These are phyloP conservation scores for Apiospora saccharicola DNA, from an alignment of 2,329 filamentous ascomycete species.

Conservation along the genomic window DNA sequence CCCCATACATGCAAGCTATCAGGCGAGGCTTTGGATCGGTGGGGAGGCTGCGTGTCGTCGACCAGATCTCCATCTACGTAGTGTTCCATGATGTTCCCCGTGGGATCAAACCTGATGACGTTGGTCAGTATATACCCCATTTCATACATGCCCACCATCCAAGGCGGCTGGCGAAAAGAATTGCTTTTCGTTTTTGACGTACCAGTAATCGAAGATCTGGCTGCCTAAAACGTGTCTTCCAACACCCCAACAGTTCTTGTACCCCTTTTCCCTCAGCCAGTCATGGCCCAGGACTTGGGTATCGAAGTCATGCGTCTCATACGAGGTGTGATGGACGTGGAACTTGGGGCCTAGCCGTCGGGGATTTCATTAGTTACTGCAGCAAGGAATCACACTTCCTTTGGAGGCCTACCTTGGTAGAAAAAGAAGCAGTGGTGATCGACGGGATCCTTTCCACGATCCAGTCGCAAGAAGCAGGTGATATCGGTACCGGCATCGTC, in stretches of 20 bases:
- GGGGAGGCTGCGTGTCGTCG: constrained; percentile 58
- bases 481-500: constrained; percentile 47
- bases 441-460: constrained; percentile 52
- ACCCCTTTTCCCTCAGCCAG: constrained; percentile 69
- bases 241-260: constrained; percentile 73
- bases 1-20: constrained; percentile 57
- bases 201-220: constrained; percentile 79
- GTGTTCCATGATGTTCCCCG: constrained; percentile 71
- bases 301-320: constrained; percentile 77
- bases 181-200: constrained; percentile 27
- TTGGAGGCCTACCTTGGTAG: constrained; percentile 45
- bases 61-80: constrained; percentile 76
- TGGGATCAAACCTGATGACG: constrained; percentile 63
- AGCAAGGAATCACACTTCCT: not conserved
- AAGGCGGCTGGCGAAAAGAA: too few species aligned
- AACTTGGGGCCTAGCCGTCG: constrained; percentile 41
- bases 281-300: constrained; percentile 74
- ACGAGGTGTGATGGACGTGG: constrained; percentile 73
- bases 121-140: not conserved
- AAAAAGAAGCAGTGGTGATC: constrained; percentile 62
- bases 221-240: constrained; percentile 74
- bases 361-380: not conserved
- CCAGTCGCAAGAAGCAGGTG: constrained; percentile 54
- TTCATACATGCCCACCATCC: not conserved
- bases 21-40: constrained; percentile 48